A percentile compares a stretch with the other conserved stretches of the same genome.
Conservation (phyloP, 1,139 yeast genomes). For the Eremothecium coryli region DNA sequence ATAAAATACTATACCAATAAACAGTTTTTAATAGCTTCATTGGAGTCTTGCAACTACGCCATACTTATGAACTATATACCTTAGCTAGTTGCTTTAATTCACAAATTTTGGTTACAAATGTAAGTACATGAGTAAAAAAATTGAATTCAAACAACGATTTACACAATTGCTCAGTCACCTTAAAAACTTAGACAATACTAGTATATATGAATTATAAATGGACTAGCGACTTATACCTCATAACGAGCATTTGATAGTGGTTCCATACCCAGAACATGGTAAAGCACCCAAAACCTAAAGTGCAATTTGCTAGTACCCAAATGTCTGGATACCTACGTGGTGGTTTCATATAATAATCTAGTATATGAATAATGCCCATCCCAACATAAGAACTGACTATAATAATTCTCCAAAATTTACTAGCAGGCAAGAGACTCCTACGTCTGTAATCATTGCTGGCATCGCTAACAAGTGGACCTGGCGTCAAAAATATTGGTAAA, state of each 20-base stretch:
- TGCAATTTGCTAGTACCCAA: constrained; percentile 70
- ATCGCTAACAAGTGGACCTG: constrained; percentile 35
- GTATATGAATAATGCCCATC: constrained; percentile 42
- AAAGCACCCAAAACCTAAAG: constrained; percentile 70
- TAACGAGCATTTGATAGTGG: constrained; percentile 40
- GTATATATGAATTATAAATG: constrained; percentile 18
- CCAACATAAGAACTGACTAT: constrained; percentile 52
- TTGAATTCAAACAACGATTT: too few relatives aligned
- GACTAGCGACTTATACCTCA: constrained; percentile 24
- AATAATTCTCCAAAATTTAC: constrained; percentile 46
- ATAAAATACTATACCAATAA: too few relatives aligned
- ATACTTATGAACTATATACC: too few relatives aligned
- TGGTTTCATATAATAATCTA: constrained; percentile 45
- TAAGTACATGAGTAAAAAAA: too few relatives aligned
- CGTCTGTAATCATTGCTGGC: constrained; percentile 31
- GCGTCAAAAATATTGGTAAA: constrained; percentile 36
- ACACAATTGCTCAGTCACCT: too few relatives aligned
- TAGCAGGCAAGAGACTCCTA: constrained; percentile 42
- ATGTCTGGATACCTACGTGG: constrained; percentile 68
- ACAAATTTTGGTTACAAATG: too few relatives aligned
- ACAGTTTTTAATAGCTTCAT: too few relatives aligned
- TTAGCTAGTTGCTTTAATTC: too few relatives aligned
- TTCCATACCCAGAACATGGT: constrained; percentile 71
- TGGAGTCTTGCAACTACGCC: too few relatives aligned
- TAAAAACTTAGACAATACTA: too few relatives aligned